Evolutionary conservation across 1,284 basidiomycete genomes (phyloP).

Genomic region (Sporisorium exsertum): DNA sequence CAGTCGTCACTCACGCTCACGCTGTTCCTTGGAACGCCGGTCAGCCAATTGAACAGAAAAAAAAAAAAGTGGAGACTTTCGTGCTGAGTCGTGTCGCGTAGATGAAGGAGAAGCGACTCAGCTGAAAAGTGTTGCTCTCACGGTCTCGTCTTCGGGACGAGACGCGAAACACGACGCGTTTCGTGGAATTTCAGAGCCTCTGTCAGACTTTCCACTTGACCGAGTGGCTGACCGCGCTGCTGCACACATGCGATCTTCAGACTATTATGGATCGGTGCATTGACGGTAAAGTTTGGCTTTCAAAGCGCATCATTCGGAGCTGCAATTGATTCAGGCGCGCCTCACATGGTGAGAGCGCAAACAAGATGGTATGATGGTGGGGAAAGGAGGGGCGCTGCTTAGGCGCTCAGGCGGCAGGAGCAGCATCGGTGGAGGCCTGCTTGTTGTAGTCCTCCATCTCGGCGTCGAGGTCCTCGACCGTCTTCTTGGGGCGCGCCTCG

Average conservation of each 20-base stretch:
- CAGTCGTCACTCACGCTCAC: neutral
- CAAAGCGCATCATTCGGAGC: neutral
- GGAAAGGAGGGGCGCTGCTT: neutral
- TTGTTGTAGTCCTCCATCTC: constrained; percentile 73
- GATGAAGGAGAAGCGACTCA: constrained; percentile 2
- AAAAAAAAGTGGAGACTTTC: constrained; percentile 1
- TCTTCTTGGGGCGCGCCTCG: constrained; percentile 72
- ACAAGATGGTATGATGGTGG: neutral
- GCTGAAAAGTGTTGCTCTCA: constrained; percentile 11
- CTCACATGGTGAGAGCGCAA: constrained; percentile 3
- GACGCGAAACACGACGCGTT: constrained; percentile 17
- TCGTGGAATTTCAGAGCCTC: neutral
- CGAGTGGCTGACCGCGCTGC: neutral
- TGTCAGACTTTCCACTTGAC: constrained; percentile 1
- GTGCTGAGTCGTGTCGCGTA: constrained; percentile 31
- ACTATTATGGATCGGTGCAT: neutral
- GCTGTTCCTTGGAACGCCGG: neutral
- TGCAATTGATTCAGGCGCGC: neutral
- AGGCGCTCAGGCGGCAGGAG: constrained; percentile 26
- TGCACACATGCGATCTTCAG: neutral
- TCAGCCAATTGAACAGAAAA: neutral
- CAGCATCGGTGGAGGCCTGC: constrained; percentile 51
- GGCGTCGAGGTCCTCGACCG: constrained; percentile 74
- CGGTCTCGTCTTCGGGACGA: neutral
- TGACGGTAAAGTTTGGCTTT: neutral